Evolutionary conservation across 768 basidiomycete species (phyloP), one percentile per base, ranked within the genome.

Genomic region (Boletales sp.): DNA sequence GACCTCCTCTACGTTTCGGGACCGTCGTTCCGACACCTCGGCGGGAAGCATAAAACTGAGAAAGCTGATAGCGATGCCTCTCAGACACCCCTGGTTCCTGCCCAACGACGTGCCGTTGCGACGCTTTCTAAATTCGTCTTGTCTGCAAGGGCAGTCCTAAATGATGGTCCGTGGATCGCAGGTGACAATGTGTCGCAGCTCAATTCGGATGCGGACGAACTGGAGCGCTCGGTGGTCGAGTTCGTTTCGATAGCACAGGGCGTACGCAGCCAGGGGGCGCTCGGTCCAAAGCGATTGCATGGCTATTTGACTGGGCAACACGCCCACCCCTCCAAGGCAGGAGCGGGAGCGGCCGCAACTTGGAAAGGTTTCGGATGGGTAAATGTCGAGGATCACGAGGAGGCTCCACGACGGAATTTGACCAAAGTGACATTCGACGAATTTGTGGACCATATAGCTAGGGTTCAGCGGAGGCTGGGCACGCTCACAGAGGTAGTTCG

Each of bases 51-150:
- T 15, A 72, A 66, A 46, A 17, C 33, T 5, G 60, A 56, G 25
- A 54, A 51, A 6, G 50, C 34, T 28, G 51, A 74, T 4, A 63
- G 65, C 11, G 63, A 75, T 18, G 66, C 75, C 5, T 71, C 79
- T 5, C 77, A 80, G 50, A 74, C 81, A 5, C 70, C 84, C 4
- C 69, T 91, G 15, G 85, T 90, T 64, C 84, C 86, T 2, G 83
- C 84, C 1, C 89, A 90, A 53, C 77, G 90, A 46, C 88, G 88
- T 51, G 84, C 92, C 17, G 87, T 90, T 5, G 89, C 90, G 0
- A 92, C 90, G 0, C 75, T 94, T 4, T 93, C 90, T 34, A 87
- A 93, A 62, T 80, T 96, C 28, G 86, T 94, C 32, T 76, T 94
- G 2, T 90, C 88, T 10, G 84, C 89, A 1, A 84, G 93, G 25